Conservation (phyloP, 129 eudicot species). For the Heracleum sosnowskyi region DNA sequence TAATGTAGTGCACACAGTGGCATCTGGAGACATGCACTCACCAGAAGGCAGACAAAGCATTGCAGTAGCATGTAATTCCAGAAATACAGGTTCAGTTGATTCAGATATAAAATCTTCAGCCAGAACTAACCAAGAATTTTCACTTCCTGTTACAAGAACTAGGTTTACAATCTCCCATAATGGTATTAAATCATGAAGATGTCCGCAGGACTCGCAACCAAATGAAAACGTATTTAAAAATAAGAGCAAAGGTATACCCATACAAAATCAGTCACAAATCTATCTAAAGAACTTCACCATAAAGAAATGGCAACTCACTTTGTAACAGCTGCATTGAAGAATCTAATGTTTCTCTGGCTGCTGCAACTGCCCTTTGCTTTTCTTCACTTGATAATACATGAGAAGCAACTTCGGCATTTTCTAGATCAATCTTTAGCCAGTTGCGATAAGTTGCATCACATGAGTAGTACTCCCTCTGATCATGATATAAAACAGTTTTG, state of each 20-base stretch:
- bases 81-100: constrained; percentile 47
- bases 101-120: constrained; percentile 57
- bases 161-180: background rate
- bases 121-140: constrained; percentile 69
- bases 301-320: constrained; percentile 42
- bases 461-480: constrained; percentile 88
- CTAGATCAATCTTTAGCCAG: constrained; percentile 77
- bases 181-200: background rate
- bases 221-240: background rate
- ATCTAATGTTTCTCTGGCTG: constrained; percentile 59
- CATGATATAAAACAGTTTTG: constrained; percentile 4
- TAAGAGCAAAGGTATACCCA: background rate
- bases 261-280: background rate
- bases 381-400: constrained; percentile 58
- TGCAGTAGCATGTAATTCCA: constrained; percentile 86
- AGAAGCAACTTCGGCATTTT: constrained; percentile 51
- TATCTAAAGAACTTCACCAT: background rate
- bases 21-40: constrained; percentile 82
- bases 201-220: background rate
- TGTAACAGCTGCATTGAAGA: constrained; percentile 54
- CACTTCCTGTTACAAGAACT: constrained; percentile 43
- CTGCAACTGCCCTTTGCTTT: constrained; percentile 42
- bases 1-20: constrained; percentile 80
- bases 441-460: constrained; percentile 96
- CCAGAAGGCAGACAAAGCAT: constrained; percentile 91